Conservation (phyloP, 768 basidiomycete species). For the Boletus vermiculosoides region DNA sequence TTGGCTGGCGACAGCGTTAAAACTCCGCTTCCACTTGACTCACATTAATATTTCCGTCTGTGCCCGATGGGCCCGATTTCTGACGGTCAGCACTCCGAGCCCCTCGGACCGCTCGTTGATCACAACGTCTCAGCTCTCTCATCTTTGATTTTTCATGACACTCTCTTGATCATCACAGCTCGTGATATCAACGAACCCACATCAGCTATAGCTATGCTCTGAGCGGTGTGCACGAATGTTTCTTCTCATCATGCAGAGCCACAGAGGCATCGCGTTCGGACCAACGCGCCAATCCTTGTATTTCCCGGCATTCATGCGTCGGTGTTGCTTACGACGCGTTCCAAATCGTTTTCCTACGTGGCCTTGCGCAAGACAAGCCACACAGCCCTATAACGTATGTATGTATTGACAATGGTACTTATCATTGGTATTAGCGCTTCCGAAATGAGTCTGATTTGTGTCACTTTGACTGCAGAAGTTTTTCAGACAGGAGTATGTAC, state of each 20-base stretch:
- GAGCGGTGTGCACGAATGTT: not conserved
- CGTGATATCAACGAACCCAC: not conserved
- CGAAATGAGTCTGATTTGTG: not conserved
- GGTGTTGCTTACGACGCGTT: not conserved
- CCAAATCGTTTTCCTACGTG: not conserved
- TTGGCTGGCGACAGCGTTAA: not conserved
- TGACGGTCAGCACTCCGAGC: not conserved
- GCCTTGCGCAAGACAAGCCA: not conserved
- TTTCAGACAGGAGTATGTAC: not conserved
- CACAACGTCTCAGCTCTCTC: not conserved
- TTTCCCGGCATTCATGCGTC: not conserved
- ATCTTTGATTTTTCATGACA: not conserved
- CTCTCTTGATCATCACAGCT: not conserved
- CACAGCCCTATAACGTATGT: not conserved
- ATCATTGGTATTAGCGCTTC: not conserved
- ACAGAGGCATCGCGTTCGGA: too few relatives aligned
- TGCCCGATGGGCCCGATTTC: not conserved
- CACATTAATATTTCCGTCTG: too few relatives aligned
- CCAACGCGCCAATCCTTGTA: not conserved
- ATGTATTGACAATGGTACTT: not conserved
- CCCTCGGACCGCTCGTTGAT: not conserved
- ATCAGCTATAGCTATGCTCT: not conserved
- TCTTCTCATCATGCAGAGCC: not conserved
- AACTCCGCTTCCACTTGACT: conserved; percentile 1
- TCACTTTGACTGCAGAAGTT: conserved; percentile 2